A percentile compares a stretch with the other conserved stretches of the same genome.
Conservation (phyloP, 139 green algal genomes). For the Parachlorella kessleri region DNA sequence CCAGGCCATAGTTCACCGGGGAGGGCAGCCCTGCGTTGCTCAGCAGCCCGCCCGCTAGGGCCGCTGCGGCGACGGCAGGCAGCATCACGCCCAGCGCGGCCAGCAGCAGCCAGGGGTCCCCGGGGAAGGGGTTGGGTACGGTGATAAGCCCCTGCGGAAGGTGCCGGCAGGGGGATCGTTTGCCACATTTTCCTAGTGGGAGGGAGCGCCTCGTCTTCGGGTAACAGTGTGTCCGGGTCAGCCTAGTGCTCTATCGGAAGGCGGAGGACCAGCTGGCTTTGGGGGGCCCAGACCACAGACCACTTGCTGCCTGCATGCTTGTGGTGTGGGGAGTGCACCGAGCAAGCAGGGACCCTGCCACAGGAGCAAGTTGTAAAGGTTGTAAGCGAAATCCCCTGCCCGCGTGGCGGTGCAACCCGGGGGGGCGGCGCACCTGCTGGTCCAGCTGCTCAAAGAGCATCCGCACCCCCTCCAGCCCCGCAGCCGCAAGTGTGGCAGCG, state of each 20-base stretch:
- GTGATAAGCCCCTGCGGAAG: conserved; percentile 38
- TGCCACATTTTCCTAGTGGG: no score
- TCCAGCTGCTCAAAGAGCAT: conserved; percentile 82
- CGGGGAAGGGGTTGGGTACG: conserved; percentile 42
- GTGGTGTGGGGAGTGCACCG: no score
- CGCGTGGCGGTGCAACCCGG: no score
- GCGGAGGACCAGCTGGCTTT: no score
- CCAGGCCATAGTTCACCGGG: conserved; percentile 25
- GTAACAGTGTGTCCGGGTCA: no score
- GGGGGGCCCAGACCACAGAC: no score
- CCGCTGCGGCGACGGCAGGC: conserved; percentile 26
- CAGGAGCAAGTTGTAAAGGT: no score
- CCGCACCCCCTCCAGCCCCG: conserved; percentile 82
- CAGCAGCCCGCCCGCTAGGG: conserved; percentile 3
- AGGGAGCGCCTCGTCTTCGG: no score
- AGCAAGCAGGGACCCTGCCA: no score
- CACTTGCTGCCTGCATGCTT: no score
- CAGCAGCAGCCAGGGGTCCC: conserved; percentile 31
- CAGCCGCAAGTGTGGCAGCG: conserved; percentile 85
- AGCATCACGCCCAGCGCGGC: conserved; percentile 8
- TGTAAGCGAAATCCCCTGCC: no score
- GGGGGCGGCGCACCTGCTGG: conserved; percentile 14
- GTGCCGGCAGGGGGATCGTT: conserved; percentile 55
- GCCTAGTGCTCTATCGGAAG: no score
- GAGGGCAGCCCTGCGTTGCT: not conserved